Evolutionary conservation across 345 rosid genomes (phyloP).

Genomic region (Eucalyptus camaldulensis): DNA sequence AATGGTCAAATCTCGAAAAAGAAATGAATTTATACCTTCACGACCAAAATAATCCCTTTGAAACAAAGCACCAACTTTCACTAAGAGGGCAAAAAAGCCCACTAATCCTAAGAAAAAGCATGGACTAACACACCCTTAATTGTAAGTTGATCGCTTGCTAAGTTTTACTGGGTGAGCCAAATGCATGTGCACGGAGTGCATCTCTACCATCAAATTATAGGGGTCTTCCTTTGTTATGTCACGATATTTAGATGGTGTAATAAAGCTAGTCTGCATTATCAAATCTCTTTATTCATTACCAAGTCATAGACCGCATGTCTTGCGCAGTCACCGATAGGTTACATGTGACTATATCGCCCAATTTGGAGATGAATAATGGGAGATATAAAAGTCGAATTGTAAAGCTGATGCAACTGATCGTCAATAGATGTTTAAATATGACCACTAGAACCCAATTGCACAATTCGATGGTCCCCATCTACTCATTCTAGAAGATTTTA

Average conservation of each 20-base stretch:
- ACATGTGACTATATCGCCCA: neutral
- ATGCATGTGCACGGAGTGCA: neutral
- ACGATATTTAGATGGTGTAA: neutral
- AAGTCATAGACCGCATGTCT: neutral
- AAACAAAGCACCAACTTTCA: neutral
- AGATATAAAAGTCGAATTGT: neutral
- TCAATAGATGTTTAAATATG: neutral
- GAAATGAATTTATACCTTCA: neutral
- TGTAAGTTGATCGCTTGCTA: neutral
- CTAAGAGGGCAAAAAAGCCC: neutral
- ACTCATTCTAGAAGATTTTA: neutral
- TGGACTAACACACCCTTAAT: neutral
- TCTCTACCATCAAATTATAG: neutral
- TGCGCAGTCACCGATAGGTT: neutral
- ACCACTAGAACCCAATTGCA: neutral
- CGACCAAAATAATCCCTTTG: neutral
- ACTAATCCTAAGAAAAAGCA: neutral
- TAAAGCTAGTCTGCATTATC: neutral
- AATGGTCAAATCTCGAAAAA: neutral
- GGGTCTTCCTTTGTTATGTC: neutral
- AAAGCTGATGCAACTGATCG: neutral
- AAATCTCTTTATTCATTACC: neutral
- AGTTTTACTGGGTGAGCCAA: neutral
- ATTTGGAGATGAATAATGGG: neutral
- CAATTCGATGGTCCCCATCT: neutral